Percentiles rank a stretch among this genome's conserved stretches.
phyloP scores from a whole-genome alignment of 306 rosid genomes.

The Cicer cuneatum region DNA sequence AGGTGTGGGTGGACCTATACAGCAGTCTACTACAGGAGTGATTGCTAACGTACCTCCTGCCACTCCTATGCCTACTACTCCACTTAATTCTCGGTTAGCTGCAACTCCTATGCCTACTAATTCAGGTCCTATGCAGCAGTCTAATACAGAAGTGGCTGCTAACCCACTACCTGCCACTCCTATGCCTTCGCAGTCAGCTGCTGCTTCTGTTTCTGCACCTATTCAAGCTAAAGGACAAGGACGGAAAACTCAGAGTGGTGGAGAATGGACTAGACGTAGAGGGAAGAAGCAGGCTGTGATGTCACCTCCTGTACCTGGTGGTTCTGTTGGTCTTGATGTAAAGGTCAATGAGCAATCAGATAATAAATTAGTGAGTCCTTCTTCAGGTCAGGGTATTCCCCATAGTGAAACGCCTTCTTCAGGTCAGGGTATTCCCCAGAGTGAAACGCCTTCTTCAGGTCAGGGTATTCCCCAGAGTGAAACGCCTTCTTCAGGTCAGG shows the following conservation, averaged over 20 bases:
- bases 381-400: conserved; percentile 55
- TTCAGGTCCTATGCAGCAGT: conserved; percentile 44
- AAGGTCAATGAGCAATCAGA: conserved; percentile 60
- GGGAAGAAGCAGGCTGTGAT: conserved; percentile 71
- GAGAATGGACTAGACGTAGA: conserved; percentile 70
- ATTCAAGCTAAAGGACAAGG: conserved; percentile 70
- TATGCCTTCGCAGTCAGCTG: conserved; percentile 50
- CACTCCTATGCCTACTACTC: conserved; percentile 50
- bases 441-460: conserved; percentile 21
- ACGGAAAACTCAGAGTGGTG: conserved; percentile 66
- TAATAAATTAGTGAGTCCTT: conserved; percentile 50
- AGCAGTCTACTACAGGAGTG: conserved; percentile 48
- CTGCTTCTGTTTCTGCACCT: conserved; percentile 54
- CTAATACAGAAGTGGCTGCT: conserved; percentile 52
- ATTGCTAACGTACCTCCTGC: conserved; percentile 53
- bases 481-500: neutral
- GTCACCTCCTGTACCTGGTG: conserved; percentile 55
- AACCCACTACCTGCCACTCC: conserved; percentile 51
- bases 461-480: conserved; percentile 46
- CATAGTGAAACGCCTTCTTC: conserved; percentile 36
- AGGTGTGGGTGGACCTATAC: conserved; percentile 49
- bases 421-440: conserved; percentile 37
- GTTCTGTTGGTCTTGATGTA: conserved; percentile 58
- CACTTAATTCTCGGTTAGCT: conserved; percentile 50
- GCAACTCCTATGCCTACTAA: conserved; percentile 33